These are phyloP conservation scores for Aureobasidium sp. DNA, from an alignment of 2,329 filamentous ascomycete genomes.

Conservation along the genomic window DNA sequence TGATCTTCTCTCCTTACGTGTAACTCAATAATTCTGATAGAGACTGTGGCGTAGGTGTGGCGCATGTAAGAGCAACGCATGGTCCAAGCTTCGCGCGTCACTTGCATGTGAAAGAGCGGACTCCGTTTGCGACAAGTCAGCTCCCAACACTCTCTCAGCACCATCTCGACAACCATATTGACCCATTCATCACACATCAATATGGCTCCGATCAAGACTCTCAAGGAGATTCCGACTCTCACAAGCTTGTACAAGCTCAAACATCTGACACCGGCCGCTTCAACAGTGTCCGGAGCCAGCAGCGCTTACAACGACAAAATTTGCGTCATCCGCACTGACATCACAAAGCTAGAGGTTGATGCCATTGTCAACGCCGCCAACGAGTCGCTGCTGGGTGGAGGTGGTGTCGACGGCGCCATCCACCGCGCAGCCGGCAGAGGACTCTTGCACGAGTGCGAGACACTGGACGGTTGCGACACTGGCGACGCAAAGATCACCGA, in stretches of 20 bases:
- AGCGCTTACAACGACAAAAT: conserved; percentile 59
- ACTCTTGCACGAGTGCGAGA: conserved; percentile 63
- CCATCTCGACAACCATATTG: background rate
- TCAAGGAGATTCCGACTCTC: conserved; percentile 54
- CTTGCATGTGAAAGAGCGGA: background rate
- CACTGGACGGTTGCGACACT: conserved; percentile 63
- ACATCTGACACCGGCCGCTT: conserved; percentile 33
- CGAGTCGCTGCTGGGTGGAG: conserved; percentile 65
- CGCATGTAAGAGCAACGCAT: background rate
- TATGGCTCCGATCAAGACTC: conserved; percentile 27
- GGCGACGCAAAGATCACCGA: conserved; percentile 76
- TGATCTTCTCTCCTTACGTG: too few relatives aligned
- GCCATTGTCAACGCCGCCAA: conserved; percentile 95
- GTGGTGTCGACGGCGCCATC: conserved; percentile 73
- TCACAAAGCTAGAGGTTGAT: conserved; percentile 69
- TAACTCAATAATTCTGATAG: too few relatives aligned
- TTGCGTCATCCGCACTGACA: conserved; percentile 64
- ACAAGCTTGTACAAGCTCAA: conserved; percentile 56
- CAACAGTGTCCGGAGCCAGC: conserved; percentile 34
- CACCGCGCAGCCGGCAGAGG: conserved; percentile 68
- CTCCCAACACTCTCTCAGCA: background rate
- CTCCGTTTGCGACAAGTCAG: background rate
- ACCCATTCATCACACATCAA: conserved; percentile 1
- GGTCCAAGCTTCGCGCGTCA: background rate
- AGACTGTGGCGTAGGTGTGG: background rate